Conservation (phyloP, 495 filamentous ascomycete species). For the Aspergillus conjunctus region DNA sequence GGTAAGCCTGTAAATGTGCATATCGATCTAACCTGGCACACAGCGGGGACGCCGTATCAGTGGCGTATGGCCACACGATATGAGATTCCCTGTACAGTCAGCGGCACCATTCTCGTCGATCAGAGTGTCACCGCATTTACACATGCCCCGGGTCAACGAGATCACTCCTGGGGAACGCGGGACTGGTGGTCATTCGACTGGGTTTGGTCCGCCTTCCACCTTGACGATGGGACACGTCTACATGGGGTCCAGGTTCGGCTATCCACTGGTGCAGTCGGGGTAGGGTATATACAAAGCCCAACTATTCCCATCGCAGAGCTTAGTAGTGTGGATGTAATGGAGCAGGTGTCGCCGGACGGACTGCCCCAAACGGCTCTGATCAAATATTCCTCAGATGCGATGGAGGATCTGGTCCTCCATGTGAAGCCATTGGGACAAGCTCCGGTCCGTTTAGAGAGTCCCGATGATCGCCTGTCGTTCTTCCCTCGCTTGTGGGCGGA, state of each 20-base stretch:
- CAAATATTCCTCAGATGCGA: neutral
- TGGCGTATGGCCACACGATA: neutral
- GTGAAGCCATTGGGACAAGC: neutral
- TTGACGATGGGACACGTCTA: conserved; percentile 1
- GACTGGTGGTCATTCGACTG: conserved; percentile 10
- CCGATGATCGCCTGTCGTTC: neutral
- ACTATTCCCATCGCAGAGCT: conserved; percentile 1
- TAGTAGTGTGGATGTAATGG: neutral
- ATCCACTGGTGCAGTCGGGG: neutral
- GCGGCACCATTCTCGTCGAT: neutral
- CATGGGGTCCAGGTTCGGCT: conserved; percentile 1
- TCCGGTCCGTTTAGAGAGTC: neutral
- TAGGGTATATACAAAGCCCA: conserved; percentile 3
- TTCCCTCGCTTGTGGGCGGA: conserved; percentile 4
- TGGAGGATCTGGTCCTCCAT: neutral
- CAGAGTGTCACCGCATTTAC: neutral
- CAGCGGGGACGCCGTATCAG: conserved; percentile 2
- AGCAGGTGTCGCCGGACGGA: neutral
- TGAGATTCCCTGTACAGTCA: conserved; percentile 7
- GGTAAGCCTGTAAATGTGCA: neutral
- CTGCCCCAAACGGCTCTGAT: neutral
- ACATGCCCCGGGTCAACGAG: neutral
- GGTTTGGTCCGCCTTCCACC: conserved; percentile 2
- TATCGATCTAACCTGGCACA: conserved; percentile 8
- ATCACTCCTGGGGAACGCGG: conserved; percentile 3